phyloP scores from a whole-genome alignment of 176 grass and related monocot genomes.

The Oryza longistaminata region DNA sequence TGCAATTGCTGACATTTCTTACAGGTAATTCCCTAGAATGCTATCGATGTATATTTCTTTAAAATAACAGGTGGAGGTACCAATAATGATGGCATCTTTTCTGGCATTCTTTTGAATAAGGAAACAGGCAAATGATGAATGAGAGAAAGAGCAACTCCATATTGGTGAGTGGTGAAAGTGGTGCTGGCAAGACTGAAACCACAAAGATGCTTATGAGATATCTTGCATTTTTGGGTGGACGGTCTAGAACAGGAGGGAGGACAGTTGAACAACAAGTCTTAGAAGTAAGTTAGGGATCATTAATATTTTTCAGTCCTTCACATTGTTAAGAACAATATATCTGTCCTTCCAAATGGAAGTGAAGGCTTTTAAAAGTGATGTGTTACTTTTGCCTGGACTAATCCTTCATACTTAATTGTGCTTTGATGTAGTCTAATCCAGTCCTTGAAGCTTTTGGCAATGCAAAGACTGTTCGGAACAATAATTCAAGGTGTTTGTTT shows the following conservation, averaged over 20 bases:
- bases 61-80: conserved; percentile 16
- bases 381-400: conserved; percentile 24
- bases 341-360: background rate
- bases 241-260: conserved; percentile 69
- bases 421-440: conserved; percentile 81
- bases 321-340: conserved; percentile 11
- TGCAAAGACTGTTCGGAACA: conserved; percentile 92
- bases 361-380: conserved; percentile 10
- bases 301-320: conserved; percentile 19
- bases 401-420: conserved; percentile 5
- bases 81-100: conserved; percentile 48
- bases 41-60: conserved; percentile 36
- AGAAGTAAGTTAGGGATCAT: conserved; percentile 62
- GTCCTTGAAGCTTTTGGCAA: conserved; percentile 98
- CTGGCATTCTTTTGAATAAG: conserved; percentile 52
- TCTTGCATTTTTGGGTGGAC: conserved; percentile 86
- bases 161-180: conserved; percentile 98
- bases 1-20: conserved; percentile 88
- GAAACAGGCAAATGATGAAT: conserved; percentile 94
- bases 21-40: conserved; percentile 72
- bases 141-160: conserved; percentile 90
- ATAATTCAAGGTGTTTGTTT: conserved; percentile 79
- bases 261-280: conserved; percentile 98
- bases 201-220: conserved; percentile 98
- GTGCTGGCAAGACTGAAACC: conserved; percentile 98